These are phyloP conservation scores for Ceratocystis colombiana DNA, from an alignment of 2,329 filamentous ascomycete genomes.

Conservation along the genomic window DNA sequence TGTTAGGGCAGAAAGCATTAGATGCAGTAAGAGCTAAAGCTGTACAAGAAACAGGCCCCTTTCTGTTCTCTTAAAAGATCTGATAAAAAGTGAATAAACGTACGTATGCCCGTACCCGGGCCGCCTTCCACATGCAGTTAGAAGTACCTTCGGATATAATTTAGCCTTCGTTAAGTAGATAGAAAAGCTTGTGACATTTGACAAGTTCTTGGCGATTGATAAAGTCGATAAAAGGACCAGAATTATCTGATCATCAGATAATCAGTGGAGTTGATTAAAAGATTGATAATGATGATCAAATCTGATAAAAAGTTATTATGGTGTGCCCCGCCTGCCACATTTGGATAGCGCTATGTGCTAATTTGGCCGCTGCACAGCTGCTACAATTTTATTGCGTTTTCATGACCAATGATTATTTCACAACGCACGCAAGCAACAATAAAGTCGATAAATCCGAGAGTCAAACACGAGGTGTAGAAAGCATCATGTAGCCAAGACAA, in stretches of 20 bases:
- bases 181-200: neutral
- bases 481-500: neutral
- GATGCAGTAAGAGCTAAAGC: neutral
- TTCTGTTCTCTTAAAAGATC: neutral
- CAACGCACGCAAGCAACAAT: neutral
- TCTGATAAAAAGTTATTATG: neutral
- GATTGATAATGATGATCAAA: constrained; percentile 3
- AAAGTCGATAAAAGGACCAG: constrained; percentile 12
- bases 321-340: neutral
- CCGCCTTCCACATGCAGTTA: neutral
- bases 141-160: neutral
- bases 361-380: neutral
- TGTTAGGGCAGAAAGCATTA: neutral
- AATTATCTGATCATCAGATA: constrained; percentile 22
- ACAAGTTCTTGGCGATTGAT: constrained; percentile 5
- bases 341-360: neutral
- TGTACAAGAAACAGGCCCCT: neutral
- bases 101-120: constrained; percentile 1
- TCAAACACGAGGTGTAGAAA: neutral
- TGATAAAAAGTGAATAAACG: neutral
- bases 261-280: constrained; percentile 15
- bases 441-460: neutral
- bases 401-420: neutral
- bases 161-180: neutral
- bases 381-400: neutral